Percentiles rank a stretch among this genome's conserved stretches.
phyloP scores from a whole-genome alignment of 1,284 basidiomycete genomes.

The Ustilago cynodontis region DNA sequence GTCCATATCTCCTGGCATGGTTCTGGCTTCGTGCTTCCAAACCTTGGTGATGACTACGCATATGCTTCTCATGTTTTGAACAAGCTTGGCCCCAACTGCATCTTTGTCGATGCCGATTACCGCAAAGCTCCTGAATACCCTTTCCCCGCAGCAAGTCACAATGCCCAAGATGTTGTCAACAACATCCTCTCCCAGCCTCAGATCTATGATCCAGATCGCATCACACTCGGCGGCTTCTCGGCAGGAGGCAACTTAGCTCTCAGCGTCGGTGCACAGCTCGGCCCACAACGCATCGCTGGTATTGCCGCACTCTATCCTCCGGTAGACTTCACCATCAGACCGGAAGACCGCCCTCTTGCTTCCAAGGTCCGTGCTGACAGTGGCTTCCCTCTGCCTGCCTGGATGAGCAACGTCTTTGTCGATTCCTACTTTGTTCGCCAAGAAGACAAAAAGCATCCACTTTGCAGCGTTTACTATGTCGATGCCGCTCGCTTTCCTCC shows the following conservation, averaged over 20 bases:
- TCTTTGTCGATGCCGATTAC: conserved; percentile 62
- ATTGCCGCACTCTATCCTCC: conserved; percentile 49
- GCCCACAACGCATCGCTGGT: conserved; percentile 50
- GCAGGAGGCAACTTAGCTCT: conserved; percentile 65
- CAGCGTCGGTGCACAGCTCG: conserved; percentile 35
- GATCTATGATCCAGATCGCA: conserved; percentile 38
- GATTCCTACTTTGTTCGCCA: conserved; percentile 52
- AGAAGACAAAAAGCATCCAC: conserved; percentile 37
- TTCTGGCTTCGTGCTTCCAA: conserved; percentile 49
- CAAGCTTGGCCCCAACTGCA: conserved; percentile 29
- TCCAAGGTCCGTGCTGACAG: conserved; percentile 33
- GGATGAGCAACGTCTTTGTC: conserved; percentile 51
- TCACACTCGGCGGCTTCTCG: conserved; percentile 60
- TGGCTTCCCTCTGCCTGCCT: conserved; percentile 46
- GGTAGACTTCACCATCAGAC: conserved; percentile 48
- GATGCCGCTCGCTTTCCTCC: conserved; percentile 44
- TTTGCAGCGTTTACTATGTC: conserved; percentile 41
- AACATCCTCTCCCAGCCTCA: conserved; percentile 45
- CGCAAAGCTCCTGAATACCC: conserved; percentile 66
- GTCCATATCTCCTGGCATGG: conserved; percentile 49
- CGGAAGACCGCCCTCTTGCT: conserved; percentile 20
- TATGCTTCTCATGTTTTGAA: conserved; percentile 25
- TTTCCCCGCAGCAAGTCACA: conserved; percentile 55
- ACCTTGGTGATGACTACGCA: conserved; percentile 42
- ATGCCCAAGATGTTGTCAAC: conserved; percentile 50